These are phyloP conservation scores for Anthracocystis setariae DNA, from an alignment of 1,284 basidiomycete genomes.

Conservation along the genomic window DNA sequence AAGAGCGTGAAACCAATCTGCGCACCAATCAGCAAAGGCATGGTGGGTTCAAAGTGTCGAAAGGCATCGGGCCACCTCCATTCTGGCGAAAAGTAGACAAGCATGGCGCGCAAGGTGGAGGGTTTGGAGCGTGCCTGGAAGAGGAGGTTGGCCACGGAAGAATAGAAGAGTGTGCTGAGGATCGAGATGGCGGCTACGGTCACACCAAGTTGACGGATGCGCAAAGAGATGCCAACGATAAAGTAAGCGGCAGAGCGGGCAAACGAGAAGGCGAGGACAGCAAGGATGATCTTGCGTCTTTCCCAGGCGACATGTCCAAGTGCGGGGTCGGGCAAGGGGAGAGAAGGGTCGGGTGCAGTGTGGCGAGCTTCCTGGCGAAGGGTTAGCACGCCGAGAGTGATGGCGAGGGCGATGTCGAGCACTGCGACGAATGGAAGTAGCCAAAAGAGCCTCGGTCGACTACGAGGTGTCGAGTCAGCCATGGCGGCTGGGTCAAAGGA, in stretches of 20 bases:
- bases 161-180: constrained; percentile 48
- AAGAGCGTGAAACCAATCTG: constrained; percentile 45
- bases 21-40: constrained; percentile 36
- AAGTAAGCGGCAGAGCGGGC: constrained; percentile 25
- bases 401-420: constrained; percentile 25
- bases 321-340: neutral
- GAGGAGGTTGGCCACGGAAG: constrained; percentile 50
- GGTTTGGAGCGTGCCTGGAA: constrained; percentile 43
- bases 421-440: constrained; percentile 32
- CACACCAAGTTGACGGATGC: constrained; percentile 40
- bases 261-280: constrained; percentile 37
- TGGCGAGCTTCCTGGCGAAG: constrained; percentile 11
- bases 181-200: constrained; percentile 48
- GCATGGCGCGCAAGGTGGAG: neutral
- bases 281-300: constrained; percentile 25
- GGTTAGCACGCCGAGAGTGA: constrained; percentile 33
- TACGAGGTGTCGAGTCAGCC: neutral
- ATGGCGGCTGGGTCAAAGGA: neutral
- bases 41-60: constrained; percentile 26
- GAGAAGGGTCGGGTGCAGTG: constrained; percentile 13
- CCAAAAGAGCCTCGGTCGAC: constrained; percentile 28
- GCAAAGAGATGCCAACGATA: constrained; percentile 46
- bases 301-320: constrained; percentile 27
- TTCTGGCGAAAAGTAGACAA: neutral
- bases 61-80: constrained; percentile 36